These are phyloP conservation scores for Aspergillus versicolor DNA, from an alignment of 2,329 filamentous ascomycete species.

Conservation along the genomic window DNA sequence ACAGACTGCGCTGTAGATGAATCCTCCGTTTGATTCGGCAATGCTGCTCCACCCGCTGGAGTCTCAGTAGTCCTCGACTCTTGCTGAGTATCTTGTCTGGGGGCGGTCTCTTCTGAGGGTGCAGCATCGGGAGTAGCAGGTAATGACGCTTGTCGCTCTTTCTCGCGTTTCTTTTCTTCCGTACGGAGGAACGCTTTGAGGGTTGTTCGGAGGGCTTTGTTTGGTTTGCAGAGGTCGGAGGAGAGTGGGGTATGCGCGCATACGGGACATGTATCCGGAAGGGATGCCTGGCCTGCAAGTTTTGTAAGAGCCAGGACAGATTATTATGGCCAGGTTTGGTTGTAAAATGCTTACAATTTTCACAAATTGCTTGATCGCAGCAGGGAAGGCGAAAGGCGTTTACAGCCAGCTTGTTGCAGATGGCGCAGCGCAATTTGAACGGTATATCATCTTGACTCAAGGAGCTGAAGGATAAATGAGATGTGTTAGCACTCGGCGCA, in stretches of 20 bases:
- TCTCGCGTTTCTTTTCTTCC: constrained; percentile 83
- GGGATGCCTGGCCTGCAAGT: constrained; percentile 66
- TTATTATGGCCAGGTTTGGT: background rate
- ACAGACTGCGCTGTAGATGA: constrained; percentile 16
- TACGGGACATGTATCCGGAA: constrained; percentile 80
- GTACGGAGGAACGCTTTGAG: constrained; percentile 88
- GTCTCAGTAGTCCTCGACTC: constrained; percentile 21
- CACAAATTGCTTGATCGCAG: constrained; percentile 93
- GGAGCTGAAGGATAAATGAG: constrained; percentile 54
- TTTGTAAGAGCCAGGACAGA: background rate
- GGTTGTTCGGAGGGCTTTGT: constrained; percentile 89
- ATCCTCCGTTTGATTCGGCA: constrained; percentile 13
- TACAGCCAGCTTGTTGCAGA: constrained; percentile 85
- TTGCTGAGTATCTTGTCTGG: constrained; percentile 6
- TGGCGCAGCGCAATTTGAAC: constrained; percentile 92
- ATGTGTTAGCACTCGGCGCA: background rate
- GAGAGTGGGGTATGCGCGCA: constrained; percentile 91
- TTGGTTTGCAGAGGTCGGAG: constrained; percentile 79
- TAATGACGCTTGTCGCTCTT: constrained; percentile 47
- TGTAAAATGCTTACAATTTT: constrained; percentile 66
- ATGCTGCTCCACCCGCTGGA: constrained; percentile 3
- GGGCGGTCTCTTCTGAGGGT: constrained; percentile 21
- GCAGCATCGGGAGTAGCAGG: constrained; percentile 30
- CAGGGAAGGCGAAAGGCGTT: constrained; percentile 91
- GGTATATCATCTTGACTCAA: constrained; percentile 82